These are phyloP conservation scores for Parachlorella kessleri DNA, from an alignment of 139 green algal species.

Conservation along the genomic window DNA sequence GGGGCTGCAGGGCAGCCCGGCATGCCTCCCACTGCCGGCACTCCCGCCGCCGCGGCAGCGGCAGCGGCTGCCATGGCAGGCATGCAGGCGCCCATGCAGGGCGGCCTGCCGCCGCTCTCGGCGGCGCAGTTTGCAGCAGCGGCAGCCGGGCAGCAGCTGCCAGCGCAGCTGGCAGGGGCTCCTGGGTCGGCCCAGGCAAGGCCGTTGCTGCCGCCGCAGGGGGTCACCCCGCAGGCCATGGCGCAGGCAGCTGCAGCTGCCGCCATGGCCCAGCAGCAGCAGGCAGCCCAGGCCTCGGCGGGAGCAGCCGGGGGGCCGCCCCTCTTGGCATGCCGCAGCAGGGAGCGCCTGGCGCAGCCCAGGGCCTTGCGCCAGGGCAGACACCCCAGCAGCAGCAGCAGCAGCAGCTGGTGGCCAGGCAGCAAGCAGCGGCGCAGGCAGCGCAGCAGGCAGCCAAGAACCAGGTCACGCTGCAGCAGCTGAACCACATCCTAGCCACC, in stretches of 20 bases:
- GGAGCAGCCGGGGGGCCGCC: too few species aligned
- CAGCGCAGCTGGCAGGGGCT: neutral
- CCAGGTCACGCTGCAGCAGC: conserved; percentile 37
- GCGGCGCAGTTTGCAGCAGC: conserved; percentile 4
- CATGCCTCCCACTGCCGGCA: neutral
- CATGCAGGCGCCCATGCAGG: conserved; percentile 23
- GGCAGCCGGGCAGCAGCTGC: neutral
- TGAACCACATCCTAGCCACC: conserved; percentile 36
- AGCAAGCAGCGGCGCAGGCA: neutral
- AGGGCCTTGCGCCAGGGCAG: too few species aligned
- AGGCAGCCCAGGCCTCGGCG: neutral
- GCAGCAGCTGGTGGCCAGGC: neutral
- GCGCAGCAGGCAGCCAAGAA: conserved; percentile 4
- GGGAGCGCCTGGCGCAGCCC: neutral
- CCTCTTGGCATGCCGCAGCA: conserved; percentile 20
- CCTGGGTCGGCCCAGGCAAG: neutral
- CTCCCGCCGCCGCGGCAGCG: neutral
- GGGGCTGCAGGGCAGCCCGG: neutral
- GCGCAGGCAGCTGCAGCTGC: neutral
- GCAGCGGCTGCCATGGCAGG: neutral
- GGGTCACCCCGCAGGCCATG: neutral
- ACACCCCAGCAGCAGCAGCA: neutral
- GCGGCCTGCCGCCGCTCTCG: conserved; percentile 8
- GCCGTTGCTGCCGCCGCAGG: neutral
- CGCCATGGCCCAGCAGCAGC: conserved; percentile 13